These are phyloP conservation scores for Anisodus acutangulus DNA, from an alignment of 257 asterid species.

Conservation along the genomic window DNA sequence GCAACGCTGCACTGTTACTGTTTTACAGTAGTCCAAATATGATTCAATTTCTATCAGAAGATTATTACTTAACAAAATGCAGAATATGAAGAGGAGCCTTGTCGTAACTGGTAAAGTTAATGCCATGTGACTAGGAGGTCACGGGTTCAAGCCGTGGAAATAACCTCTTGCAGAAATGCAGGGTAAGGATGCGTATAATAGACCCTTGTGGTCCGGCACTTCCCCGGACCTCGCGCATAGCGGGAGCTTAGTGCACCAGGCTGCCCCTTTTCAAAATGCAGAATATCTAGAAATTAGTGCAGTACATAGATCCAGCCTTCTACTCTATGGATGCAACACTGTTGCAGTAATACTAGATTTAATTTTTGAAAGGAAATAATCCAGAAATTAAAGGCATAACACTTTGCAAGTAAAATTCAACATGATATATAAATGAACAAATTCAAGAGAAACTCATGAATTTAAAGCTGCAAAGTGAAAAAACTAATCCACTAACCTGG, in stretches of 20 bases:
- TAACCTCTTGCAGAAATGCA: no score
- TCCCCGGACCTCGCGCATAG: no score
- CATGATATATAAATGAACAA: neutral
- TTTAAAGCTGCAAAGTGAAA: neutral
- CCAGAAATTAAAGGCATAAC: neutral
- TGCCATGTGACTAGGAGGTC: no score
- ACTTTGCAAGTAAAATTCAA: neutral
- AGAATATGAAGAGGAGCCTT: no score
- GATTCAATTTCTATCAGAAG: conserved; percentile 7
- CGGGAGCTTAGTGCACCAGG: no score
- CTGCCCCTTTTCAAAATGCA: no score
- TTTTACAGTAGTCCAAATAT: neutral
- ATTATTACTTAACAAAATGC: neutral
- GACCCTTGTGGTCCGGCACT: no score
- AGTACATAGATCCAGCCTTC: conserved; percentile 10
- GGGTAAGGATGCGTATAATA: no score
- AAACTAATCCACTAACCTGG: conserved; percentile 61
- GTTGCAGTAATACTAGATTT: neutral
- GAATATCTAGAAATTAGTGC: neutral
- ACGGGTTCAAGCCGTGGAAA: no score
- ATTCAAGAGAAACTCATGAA: neutral
- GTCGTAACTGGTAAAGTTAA: no score
- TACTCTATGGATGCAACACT: neutral
- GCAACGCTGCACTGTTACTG: neutral
- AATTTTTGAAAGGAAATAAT: conserved; percentile 1